Conservation (phyloP, 192 early-diverging fungal genomes). For the Pilobolus umbonatus region DNA sequence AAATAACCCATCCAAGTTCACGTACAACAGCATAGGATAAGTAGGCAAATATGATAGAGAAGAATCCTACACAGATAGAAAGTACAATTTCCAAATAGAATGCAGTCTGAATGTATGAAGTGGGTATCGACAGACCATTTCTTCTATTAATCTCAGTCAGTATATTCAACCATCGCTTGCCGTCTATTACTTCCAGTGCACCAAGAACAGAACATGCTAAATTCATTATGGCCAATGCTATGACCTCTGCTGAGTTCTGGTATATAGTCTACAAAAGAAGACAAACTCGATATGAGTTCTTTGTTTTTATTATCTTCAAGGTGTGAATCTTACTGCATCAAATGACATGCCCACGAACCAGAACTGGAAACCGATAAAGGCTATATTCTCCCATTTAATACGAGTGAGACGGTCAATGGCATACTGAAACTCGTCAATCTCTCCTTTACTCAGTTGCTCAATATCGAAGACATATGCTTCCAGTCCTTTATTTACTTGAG, state of each 20-base stretch:
- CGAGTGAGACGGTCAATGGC: constrained; percentile 22
- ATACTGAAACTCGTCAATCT: background rate
- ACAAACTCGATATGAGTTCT: background rate
- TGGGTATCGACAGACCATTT: background rate
- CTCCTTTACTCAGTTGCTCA: background rate
- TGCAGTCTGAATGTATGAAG: constrained; percentile 20
- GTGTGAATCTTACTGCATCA: constrained; percentile 29
- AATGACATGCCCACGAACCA: constrained; percentile 35
- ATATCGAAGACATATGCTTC: background rate
- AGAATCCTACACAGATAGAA: constrained; percentile 17
- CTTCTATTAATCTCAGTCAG: constrained; percentile 2
- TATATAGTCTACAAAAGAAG: constrained; percentile 24
- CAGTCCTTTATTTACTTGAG: constrained; percentile 3
- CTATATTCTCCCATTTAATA: constrained; percentile 39
- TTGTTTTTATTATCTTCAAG: background rate
- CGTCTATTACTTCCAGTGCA: constrained; percentile 29
- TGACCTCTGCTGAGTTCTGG: constrained; percentile 38
- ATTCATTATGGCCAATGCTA: constrained; percentile 27
- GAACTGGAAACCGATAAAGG: constrained; percentile 34
- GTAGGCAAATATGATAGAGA: constrained; percentile 24
- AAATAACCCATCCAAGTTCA: constrained; percentile 51
- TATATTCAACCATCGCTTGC: constrained; percentile 20
- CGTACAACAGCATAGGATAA: constrained; percentile 22
- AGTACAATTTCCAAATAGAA: constrained; percentile 29
- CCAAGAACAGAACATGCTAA: constrained; percentile 30